These are phyloP conservation scores for Epichloe sylvatica DNA, from an alignment of 2,329 filamentous ascomycete genomes.

Conservation along the genomic window DNA sequence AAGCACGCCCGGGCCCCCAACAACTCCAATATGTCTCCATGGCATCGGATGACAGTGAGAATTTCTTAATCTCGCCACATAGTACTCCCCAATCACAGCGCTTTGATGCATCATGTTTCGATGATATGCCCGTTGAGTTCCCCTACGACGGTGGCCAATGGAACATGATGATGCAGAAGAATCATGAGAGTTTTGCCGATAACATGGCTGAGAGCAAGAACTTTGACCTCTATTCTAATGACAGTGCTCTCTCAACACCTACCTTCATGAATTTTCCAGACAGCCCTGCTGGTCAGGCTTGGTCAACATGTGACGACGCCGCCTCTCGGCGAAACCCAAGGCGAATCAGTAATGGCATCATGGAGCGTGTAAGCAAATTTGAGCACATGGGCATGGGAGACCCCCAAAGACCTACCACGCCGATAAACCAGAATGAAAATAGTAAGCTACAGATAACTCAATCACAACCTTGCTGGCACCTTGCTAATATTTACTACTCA, in stretches of 20 bases:
- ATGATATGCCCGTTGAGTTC: constrained; percentile 31
- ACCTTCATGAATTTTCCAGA: constrained; percentile 37
- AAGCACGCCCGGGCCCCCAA: constrained; percentile 55
- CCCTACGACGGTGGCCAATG: constrained; percentile 31
- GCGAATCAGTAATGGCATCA: constrained; percentile 46
- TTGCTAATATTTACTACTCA: constrained; percentile 15
- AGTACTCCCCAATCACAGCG: constrained; percentile 39
- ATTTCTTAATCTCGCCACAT: constrained; percentile 43
- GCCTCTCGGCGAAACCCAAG: constrained; percentile 28
- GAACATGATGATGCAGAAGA: constrained; percentile 33
- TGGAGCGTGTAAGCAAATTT: constrained; percentile 46
- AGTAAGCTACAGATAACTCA: constrained; percentile 31
- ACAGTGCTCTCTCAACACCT: constrained; percentile 34
- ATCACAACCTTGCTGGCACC: not conserved
- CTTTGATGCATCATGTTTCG: constrained; percentile 35
- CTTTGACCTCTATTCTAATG: constrained; percentile 35
- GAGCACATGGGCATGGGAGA: constrained; percentile 36
- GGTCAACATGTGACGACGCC: constrained; percentile 33
- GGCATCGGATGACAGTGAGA: constrained; percentile 31
- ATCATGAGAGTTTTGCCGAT: constrained; percentile 27
- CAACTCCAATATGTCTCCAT: constrained; percentile 15
- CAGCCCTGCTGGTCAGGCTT: constrained; percentile 30
- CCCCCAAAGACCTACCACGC: constrained; percentile 44
- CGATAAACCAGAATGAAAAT: constrained; percentile 42
- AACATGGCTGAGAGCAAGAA: constrained; percentile 31